Percentiles rank a stretch among this genome's conserved stretches.
Evolutionary conservation across 179 eudicot species (phyloP).

Genomic region (Amaranthus tricolor): DNA sequence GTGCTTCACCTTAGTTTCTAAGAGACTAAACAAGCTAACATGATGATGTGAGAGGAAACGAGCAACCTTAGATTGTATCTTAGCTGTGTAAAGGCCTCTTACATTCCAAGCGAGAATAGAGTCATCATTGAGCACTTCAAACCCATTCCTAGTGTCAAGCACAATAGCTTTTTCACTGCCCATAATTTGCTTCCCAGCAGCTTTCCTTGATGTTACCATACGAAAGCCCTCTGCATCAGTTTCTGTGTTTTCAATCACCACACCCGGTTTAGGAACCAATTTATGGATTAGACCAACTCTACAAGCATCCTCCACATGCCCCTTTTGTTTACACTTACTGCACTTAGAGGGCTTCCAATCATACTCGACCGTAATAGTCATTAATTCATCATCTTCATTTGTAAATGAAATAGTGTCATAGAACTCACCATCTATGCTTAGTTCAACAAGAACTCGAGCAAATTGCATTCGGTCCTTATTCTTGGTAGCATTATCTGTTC

Average conservation of each 20-base stretch:
- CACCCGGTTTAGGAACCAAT: not conserved
- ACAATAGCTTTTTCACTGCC: not conserved
- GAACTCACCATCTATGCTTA: accelerated
- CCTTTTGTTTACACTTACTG: not conserved
- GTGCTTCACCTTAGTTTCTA: not conserved
- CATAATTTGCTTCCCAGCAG: not conserved
- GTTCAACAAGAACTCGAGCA: not conserved
- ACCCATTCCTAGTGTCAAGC: not conserved
- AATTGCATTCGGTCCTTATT: not conserved
- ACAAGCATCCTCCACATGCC: not conserved
- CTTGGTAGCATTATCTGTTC: not conserved
- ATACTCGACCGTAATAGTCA: not conserved
- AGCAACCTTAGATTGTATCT: not conserved
- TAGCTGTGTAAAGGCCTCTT: not conserved
- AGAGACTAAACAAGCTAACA: not conserved
- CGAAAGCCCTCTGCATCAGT: too few relatives aligned
- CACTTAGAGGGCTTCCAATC: not conserved
- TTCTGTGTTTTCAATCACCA: too few relatives aligned
- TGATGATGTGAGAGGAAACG: too few relatives aligned
- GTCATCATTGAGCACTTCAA: not conserved
- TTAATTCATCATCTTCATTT: not conserved
- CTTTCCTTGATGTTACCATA: too few relatives aligned
- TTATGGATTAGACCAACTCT: not conserved
- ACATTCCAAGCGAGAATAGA: not conserved
- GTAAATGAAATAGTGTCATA: not conserved